phyloP scores from a whole-genome alignment of 129 eudicot genomes.

The Flaveria linearis region DNA sequence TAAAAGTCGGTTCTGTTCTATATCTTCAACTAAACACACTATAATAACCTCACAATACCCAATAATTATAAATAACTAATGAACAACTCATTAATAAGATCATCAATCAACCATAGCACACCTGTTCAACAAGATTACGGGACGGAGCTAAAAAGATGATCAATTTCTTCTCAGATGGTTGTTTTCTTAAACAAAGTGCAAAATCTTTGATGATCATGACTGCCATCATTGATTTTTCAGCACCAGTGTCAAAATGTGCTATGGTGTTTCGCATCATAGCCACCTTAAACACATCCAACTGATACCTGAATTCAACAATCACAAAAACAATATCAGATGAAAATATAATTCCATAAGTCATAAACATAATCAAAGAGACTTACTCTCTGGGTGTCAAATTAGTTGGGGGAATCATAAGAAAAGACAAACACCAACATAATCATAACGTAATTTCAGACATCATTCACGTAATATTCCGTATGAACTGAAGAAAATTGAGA shows the following conservation, averaged over 20 bases:
- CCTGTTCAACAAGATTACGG: conserved; percentile 69
- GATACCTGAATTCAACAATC: neutral
- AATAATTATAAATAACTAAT: neutral
- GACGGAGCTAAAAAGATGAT: conserved; percentile 79
- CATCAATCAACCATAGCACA: neutral
- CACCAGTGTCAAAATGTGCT: conserved; percentile 59
- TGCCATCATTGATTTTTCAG: conserved; percentile 60
- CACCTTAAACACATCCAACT: conserved; percentile 14
- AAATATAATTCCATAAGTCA: neutral
- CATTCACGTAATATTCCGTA: neutral
- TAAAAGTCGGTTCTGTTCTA: neutral
- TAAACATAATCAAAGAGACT: neutral
- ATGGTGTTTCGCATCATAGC: conserved; percentile 57
- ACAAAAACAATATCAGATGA: neutral
- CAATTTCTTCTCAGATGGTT: conserved; percentile 38
- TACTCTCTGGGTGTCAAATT: neutral
- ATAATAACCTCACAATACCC: neutral
- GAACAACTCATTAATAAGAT: neutral
- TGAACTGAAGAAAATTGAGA: neutral
- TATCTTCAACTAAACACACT: conserved; percentile 3
- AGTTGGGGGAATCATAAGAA: neutral
- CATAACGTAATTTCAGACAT: neutral
- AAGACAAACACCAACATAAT: neutral
- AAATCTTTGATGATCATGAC: conserved; percentile 65
- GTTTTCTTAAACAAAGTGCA: conserved; percentile 30